Evolutionary conservation across 495 filamentous ascomycete species (phyloP).

Genomic region (Neurospora intermedia): DNA sequence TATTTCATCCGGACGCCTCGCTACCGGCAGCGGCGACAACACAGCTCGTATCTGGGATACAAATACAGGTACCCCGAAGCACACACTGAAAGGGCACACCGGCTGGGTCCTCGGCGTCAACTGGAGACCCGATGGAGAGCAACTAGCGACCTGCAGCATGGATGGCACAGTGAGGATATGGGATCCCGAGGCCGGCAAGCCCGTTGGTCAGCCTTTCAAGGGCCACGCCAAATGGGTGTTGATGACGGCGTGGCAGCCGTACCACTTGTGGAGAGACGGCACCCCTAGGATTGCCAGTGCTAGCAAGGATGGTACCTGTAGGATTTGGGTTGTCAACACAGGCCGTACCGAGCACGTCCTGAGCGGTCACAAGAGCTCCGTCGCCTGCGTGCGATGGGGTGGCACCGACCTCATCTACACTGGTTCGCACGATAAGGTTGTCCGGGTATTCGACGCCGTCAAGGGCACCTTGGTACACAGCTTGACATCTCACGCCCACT

Average conservation of each 20-base stretch:
- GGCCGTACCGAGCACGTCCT: conserved; percentile 70
- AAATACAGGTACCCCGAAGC: conserved; percentile 80
- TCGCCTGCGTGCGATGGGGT: conserved; percentile 91
- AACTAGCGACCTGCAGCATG: conserved; percentile 86
- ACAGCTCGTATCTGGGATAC: conserved; percentile 95
- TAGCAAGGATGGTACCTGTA: conserved; percentile 81
- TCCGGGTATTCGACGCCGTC: conserved; percentile 82
- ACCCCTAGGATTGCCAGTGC: conserved; percentile 75
- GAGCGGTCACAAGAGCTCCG: conserved; percentile 76
- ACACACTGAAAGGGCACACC: conserved; percentile 86
- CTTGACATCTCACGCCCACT: conserved; percentile 76
- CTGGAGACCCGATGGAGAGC: conserved; percentile 73
- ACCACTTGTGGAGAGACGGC: conserved; percentile 67
- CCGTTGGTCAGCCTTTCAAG: conserved; percentile 65
- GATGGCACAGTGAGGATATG: conserved; percentile 86
- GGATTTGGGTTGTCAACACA: conserved; percentile 77
- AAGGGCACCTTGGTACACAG: conserved; percentile 71
- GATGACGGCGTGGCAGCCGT: conserved; percentile 86
- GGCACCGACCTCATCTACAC: conserved; percentile 64
- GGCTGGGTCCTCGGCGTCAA: conserved; percentile 84
- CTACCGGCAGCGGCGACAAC: conserved; percentile 81
- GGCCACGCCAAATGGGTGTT: conserved; percentile 90
- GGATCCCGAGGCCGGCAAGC: conserved; percentile 74
- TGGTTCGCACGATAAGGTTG: conserved; percentile 73
- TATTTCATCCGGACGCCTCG: conserved; percentile 64